Conservation (phyloP, 495 filamentous ascomycete species). For the Aspergillus nanangensis region DNA sequence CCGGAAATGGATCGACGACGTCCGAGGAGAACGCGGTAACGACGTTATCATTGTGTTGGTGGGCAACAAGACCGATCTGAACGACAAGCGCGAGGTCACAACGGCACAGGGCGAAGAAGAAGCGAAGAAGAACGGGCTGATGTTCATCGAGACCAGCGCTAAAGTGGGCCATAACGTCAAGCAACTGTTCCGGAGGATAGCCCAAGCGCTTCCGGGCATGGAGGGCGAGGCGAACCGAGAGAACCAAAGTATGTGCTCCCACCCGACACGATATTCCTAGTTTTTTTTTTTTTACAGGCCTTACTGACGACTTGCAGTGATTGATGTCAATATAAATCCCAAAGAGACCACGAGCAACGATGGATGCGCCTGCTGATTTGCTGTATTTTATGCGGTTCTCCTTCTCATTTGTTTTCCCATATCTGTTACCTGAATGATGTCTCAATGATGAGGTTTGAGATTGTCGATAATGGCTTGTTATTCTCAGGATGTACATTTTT, state of each 20-base stretch:
- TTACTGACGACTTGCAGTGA: conserved; percentile 56
- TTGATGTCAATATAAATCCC: conserved; percentile 88
- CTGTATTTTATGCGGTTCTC: conserved; percentile 6
- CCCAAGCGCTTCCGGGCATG: conserved; percentile 96
- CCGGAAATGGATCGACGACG: conserved; percentile 98
- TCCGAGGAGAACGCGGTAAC: conserved; percentile 91
- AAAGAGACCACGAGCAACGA: conserved; percentile 67
- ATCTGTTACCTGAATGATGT: conserved; percentile 12
- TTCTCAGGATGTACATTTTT: conserved; percentile 43
- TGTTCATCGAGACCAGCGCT: conserved; percentile 98
- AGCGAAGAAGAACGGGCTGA: conserved; percentile 92
- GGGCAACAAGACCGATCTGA: conserved; percentile 98
- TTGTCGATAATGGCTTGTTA: conserved; percentile 37
- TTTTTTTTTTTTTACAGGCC: conserved; percentile 29
- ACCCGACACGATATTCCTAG: conserved; percentile 8
- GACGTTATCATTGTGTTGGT: conserved; percentile 98
- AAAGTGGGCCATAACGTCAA: conserved; percentile 99
- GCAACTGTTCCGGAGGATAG: conserved; percentile 92
- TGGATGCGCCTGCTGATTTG: conserved; percentile 70
- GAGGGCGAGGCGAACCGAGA: conserved; percentile 72
- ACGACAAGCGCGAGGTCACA: conserved; percentile 95
- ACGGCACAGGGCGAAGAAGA: conserved; percentile 94
- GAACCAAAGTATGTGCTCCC: conserved; percentile 54
- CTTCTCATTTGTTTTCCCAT: conserved; percentile 4
- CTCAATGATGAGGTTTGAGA: conserved; percentile 32